These are phyloP conservation scores for Periglandula ipomoeae DNA, from an alignment of 2,329 filamentous ascomycete species.

Conservation along the genomic window DNA sequence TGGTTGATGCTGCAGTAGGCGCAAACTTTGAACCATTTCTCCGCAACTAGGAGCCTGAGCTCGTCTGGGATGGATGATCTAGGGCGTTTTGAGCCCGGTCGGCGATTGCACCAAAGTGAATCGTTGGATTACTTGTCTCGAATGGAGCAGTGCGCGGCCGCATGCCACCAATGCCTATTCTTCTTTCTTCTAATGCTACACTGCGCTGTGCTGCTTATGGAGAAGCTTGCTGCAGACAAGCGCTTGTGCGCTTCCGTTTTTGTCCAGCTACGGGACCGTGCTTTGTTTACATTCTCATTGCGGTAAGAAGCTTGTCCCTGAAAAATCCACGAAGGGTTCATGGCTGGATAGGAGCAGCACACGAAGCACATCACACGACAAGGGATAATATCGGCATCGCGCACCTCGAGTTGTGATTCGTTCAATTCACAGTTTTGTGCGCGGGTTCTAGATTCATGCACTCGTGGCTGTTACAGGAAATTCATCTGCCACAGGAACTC, in stretches of 20 bases:
- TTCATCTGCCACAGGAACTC: background rate
- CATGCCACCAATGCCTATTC: too few species aligned
- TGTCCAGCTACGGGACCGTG: background rate
- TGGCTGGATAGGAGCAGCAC: background rate
- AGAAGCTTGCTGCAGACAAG: background rate
- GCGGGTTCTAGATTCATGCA: background rate
- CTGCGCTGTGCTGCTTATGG: background rate
- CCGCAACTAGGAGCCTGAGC: background rate
- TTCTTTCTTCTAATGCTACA: background rate
- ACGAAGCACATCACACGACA: background rate
- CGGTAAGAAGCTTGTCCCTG: background rate
- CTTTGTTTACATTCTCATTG: background rate
- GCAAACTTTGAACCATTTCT: background rate
- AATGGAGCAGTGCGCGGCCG: background rate
- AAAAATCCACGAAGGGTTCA: background rate
- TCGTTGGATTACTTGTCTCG: background rate
- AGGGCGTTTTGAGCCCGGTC: too few species aligned
- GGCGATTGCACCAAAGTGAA: too few species aligned
- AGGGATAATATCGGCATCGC: background rate
- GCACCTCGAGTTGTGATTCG: background rate
- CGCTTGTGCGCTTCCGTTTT: background rate
- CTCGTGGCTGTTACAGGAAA: background rate
- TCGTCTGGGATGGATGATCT: background rate
- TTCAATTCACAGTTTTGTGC: background rate
- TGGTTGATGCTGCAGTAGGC: too few species aligned